Evolutionary conservation across 1,139 yeast species (phyloP).

Genomic region (Kurtzmaniella quercitrusa): DNA sequence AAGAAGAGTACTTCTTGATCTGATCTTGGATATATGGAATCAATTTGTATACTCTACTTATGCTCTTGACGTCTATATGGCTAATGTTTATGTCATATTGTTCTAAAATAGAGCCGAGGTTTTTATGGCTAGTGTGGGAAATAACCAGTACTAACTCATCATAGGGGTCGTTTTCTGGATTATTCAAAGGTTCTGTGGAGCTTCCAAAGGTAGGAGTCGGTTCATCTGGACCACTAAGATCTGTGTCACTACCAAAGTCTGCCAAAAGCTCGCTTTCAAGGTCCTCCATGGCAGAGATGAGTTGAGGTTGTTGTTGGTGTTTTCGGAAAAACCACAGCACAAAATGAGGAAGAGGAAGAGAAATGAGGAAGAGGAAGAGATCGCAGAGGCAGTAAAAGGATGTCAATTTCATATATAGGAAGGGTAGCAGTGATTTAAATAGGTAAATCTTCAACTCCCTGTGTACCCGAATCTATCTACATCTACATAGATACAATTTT

Average conservation of each 20-base stretch:
- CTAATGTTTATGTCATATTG: constrained; percentile 16
- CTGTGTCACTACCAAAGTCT: constrained; percentile 28
- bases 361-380: too few species aligned
- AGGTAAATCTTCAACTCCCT: too few species aligned
- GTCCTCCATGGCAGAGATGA: constrained; percentile 12
- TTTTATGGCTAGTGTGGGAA: background rate
- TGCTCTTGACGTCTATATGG: constrained; percentile 14
- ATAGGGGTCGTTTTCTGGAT: background rate
- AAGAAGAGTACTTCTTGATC: constrained; percentile 18
- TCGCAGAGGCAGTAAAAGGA: too few species aligned
- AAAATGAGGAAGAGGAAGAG: too few species aligned
- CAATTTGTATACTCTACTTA: constrained; percentile 22
- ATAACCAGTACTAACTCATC: background rate
- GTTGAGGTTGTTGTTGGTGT: too few species aligned
- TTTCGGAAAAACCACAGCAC: too few species aligned
- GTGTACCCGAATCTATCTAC: too few species aligned
- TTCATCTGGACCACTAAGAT: constrained; percentile 10
- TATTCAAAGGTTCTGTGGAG: too few species aligned
- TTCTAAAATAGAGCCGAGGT: constrained; percentile 6
- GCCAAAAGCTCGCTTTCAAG: constrained; percentile 32
- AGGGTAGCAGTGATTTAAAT: too few species aligned
- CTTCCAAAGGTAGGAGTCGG: too few species aligned
- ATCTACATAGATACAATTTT: too few species aligned
- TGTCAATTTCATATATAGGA: too few species aligned
- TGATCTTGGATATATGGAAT: constrained; percentile 22